Base-by-base conservation (phyloP, 2,329 filamentous ascomycete species). In the Botrytis tulipae region DNA sequence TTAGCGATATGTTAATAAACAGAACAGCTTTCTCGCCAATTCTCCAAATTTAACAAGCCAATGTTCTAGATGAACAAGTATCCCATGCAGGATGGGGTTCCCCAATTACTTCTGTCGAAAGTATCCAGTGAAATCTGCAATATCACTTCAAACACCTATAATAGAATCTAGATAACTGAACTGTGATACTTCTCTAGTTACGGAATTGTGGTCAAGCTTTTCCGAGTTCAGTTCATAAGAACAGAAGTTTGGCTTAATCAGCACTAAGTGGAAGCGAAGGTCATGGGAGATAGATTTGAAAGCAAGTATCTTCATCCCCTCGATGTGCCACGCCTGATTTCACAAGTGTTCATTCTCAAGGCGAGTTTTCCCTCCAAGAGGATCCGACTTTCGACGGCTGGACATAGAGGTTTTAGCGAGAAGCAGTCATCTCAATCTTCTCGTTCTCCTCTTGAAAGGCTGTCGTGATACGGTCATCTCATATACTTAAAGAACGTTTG, bases 11-110 rank as follows among this genome's bases (percentile, higher is more conserved):
- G 3, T 9, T 57, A 7, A 57, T 8, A 8, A n/a, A 16, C 6
- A n/a, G 18, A 18, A 2, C n/a, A 57, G 6, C 14, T 4, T 29
- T 57, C 51, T 32, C 7, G 1, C 40, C 7, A 54, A 16, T n/a
- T 54, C 48, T 54, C 12, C 5, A 57, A 57, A 18, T 0, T 57
- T 3, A 0, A 32, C 2, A 32, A 32, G 6, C n/a, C 3, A 0
- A 1, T 29, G 14, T 57, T 57, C 3, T 18, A 6, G 2, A 57
- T 16, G n/a, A 6, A 57, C 14, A 1, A 18, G 3, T 9, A 57
- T 18, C 0, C 3, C 14, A 2, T 8, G 12, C 0, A 29, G 7
- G 3, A 54, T 29, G 1, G 0, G 1, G 1, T 29, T 9, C 9
- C n/a, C 14, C 35, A 7, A 35, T 35, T 7, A 7, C 5, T 35